Conservation (phyloP, 2,329 filamentous ascomycete genomes). For the Didymosphaeria variabile region DNA sequence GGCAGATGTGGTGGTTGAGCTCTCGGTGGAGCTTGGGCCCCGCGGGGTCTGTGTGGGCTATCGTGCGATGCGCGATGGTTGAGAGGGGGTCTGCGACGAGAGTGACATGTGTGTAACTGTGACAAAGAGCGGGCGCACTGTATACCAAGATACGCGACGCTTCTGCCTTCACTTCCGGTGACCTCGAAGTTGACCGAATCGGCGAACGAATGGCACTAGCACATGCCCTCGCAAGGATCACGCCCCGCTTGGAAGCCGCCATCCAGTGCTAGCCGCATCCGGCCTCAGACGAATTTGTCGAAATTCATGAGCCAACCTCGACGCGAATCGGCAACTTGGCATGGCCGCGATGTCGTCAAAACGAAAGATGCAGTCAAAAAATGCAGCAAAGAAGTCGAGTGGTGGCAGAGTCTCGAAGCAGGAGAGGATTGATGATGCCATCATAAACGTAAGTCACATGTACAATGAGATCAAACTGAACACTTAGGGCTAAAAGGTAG, state of each 20-base stretch:
- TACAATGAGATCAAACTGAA: background rate
- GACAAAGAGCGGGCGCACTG: background rate
- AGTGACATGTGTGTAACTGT: slow-evolving; percentile 17
- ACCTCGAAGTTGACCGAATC: background rate
- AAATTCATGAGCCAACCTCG: slow-evolving; percentile 4
- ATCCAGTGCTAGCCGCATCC: slow-evolving; percentile 3
- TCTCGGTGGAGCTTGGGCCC: slow-evolving; percentile 34
- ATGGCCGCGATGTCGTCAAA: slow-evolving; percentile 2
- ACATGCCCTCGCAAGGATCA: slow-evolving; percentile 14
- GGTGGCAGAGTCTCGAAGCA: slow-evolving; percentile 30
- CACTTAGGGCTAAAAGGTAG: background rate
- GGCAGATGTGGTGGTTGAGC: slow-evolving; percentile 13
- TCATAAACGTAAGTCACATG: slow-evolving; percentile 61
- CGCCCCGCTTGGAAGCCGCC: slow-evolving; percentile 10
- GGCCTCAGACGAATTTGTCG: slow-evolving; percentile 7
- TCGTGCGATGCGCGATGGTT: slow-evolving; percentile 1
- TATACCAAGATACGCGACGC: background rate
- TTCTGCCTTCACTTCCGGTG: slow-evolving; percentile 3
- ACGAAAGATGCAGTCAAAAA: slow-evolving; percentile 24
- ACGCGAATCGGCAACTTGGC: background rate
- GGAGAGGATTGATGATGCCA: slow-evolving; percentile 60
- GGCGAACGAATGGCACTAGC: slow-evolving; percentile 12
- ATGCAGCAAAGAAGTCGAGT: slow-evolving; percentile 21
- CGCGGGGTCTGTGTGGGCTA: slow-evolving; percentile 12
- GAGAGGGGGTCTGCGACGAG: slow-evolving; percentile 3